Evolutionary conservation across 2,329 filamentous ascomycete genomes (phyloP).

Genomic region (Emericellopsis atlantica): DNA sequence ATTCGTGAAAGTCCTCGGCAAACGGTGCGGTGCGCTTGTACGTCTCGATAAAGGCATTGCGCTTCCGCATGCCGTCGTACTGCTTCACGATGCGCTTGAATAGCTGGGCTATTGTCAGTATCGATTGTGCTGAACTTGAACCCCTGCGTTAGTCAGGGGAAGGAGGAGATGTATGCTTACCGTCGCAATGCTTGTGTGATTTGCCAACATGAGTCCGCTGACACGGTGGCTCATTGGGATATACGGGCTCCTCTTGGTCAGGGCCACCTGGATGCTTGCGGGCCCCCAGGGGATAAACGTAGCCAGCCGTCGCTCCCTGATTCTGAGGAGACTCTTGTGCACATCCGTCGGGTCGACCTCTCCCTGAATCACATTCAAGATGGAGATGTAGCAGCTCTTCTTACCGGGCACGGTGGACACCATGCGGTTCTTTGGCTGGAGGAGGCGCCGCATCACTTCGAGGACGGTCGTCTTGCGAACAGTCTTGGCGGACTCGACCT

Average conservation of each 20-base stretch:
- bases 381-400: constrained; percentile 98
- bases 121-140: neutral
- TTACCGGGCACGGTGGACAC: constrained; percentile 91
- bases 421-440: constrained; percentile 99
- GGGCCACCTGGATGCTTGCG: constrained; percentile 90
- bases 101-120: constrained; percentile 33
- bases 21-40: constrained; percentile 97
- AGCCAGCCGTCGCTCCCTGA: constrained; percentile 83
- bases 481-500: constrained; percentile 92
- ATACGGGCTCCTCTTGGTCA: constrained; percentile 95
- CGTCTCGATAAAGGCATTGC: constrained; percentile 89
- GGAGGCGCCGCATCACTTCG: constrained; percentile 88
- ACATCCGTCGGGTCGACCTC: constrained; percentile 97
- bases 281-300: constrained; percentile 98
- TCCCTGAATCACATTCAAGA: constrained; percentile 97
- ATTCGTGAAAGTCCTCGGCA: constrained; percentile 81
- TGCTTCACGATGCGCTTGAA: constrained; percentile 90
- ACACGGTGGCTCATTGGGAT: constrained; percentile 89
- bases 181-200: constrained; percentile 94
- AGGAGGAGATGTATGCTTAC: constrained; percentile 27
- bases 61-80: constrained; percentile 89
- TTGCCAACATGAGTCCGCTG: constrained; percentile 92
- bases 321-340: constrained; percentile 93
- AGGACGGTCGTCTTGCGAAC: constrained; percentile 96
- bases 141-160: neutral